A percentile compares a stretch with the other conserved stretches of the same genome.
phyloP scores from a whole-genome alignment of 306 rosid genomes.

The Sophora flavescens region DNA sequence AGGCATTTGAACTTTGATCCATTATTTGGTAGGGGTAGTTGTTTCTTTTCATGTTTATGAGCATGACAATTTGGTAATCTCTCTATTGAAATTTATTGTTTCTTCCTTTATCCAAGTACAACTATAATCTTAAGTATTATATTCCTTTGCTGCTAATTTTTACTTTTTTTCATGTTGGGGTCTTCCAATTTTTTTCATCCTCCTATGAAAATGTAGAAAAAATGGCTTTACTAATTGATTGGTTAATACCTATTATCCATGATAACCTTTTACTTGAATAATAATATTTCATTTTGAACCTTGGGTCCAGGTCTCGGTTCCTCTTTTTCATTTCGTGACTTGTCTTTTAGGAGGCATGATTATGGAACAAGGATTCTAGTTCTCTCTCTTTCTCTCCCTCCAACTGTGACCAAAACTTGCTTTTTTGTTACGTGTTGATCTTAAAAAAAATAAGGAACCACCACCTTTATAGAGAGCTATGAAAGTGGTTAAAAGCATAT shows the following conservation, averaged over 20 bases:
- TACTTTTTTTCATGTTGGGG: conserved; percentile 20
- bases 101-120: conserved; percentile 22
- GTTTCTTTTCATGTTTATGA: conserved; percentile 52
- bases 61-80: conserved; percentile 38
- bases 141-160: conserved; percentile 38
- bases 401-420: conserved; percentile 40
- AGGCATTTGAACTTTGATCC: conserved; percentile 38
- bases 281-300: neutral
- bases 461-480: conserved; percentile 44
- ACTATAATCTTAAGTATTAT: conserved; percentile 4
- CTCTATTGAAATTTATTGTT: conserved; percentile 31
- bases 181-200: neutral
- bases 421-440: conserved; percentile 48
- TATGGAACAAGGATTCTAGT: conserved; percentile 31
- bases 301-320: conserved; percentile 25
- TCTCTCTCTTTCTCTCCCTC: conserved; percentile 25
- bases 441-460: conserved; percentile 50
- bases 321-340: conserved; percentile 24
- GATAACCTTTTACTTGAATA: neutral
- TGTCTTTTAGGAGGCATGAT: conserved; percentile 39
- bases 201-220: neutral
- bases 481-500: conserved; percentile 30
- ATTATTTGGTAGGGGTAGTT: conserved; percentile 50
- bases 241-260: conserved; percentile 2
- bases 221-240: neutral